These are phyloP conservation scores for Westerdykella aurantiaca DNA, from an alignment of 2,329 filamentous ascomycete genomes.

Conservation along the genomic window DNA sequence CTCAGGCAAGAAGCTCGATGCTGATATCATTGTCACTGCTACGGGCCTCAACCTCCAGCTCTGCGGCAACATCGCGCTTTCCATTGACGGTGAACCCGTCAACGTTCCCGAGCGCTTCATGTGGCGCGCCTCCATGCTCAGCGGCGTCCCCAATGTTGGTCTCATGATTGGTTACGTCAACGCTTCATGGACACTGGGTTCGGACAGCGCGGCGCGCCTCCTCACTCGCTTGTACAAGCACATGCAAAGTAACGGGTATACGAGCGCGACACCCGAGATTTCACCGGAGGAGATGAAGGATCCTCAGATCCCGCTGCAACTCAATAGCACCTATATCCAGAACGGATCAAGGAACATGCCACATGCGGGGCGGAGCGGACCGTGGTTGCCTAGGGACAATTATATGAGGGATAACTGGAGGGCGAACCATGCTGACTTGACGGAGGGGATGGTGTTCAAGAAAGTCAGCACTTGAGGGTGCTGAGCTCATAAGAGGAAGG, in stretches of 20 bases:
- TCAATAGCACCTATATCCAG: slow-evolving; percentile 50
- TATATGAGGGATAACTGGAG: slow-evolving; percentile 43
- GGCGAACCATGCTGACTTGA: slow-evolving; percentile 40
- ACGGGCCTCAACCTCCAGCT: slow-evolving; percentile 56
- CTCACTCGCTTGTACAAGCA: slow-evolving; percentile 48
- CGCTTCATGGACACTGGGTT: slow-evolving; percentile 57
- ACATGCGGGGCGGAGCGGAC: slow-evolving; percentile 42
- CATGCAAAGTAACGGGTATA: slow-evolving; percentile 44
- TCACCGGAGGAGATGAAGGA: slow-evolving; percentile 37
- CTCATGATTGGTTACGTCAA: slow-evolving; percentile 57
- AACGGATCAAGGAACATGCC: slow-evolving; percentile 40
- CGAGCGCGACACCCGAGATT: slow-evolving; percentile 42
- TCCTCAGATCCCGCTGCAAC: slow-evolving; percentile 37
- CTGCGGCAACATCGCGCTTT: slow-evolving; percentile 48
- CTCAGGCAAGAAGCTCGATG: slow-evolving; percentile 44
- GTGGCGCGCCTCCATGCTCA: slow-evolving; percentile 58
- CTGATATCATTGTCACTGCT: slow-evolving; percentile 61
- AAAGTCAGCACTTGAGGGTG: slow-evolving; percentile 10
- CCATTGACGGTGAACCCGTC: slow-evolving; percentile 47
- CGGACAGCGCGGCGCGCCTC: slow-evolving; percentile 49
- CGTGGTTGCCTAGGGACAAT: slow-evolving; percentile 41
- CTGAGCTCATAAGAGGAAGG: background rate
- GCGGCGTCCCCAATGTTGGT: slow-evolving; percentile 56
- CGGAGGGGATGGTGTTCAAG: slow-evolving; percentile 36
- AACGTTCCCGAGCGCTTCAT: slow-evolving; percentile 48